phyloP scores from a whole-genome alignment of 176 grass and related monocot genomes.

The Melocanna baccifera region DNA sequence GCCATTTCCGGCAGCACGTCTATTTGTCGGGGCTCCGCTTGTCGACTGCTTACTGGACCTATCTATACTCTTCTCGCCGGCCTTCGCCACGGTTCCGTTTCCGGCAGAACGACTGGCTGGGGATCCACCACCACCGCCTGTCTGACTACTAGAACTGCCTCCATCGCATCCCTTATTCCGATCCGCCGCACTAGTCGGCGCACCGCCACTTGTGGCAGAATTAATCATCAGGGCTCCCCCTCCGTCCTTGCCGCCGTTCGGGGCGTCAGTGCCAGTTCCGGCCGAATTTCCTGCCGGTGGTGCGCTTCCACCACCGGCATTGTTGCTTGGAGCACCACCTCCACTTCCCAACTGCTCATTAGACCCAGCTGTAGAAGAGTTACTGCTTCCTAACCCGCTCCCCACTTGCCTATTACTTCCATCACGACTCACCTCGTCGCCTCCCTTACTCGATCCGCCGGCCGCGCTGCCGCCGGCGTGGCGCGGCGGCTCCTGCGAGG shows the following conservation, averaged over 20 bases:
- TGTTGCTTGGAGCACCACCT: slow-evolving; percentile 26
- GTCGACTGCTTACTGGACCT: slow-evolving; percentile 6
- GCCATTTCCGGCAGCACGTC: slow-evolving; percentile 2
- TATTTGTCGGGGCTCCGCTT: background rate
- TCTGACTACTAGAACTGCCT: slow-evolving; percentile 2
- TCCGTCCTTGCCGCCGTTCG: background rate
- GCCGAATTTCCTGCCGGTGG: background rate
- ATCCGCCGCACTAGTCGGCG: background rate
- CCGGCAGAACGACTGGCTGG: slow-evolving; percentile 10
- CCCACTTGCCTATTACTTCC: background rate
- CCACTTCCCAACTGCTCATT: slow-evolving; percentile 15
- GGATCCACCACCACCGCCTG: slow-evolving; percentile 17
- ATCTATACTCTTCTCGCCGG: background rate
- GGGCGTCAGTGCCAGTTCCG: background rate
- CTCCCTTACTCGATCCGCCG: slow-evolving; percentile 26
- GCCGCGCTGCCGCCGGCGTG: background rate
- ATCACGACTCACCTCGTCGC: slow-evolving; percentile 11
- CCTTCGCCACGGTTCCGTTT: background rate
- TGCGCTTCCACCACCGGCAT: slow-evolving; percentile 2
- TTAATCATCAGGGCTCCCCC: background rate
- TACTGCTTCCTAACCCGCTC: background rate
- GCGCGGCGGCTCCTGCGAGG: background rate
- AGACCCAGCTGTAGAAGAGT: background rate
- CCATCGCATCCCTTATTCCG: background rate
- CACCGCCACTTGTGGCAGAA: slow-evolving; percentile 6